These are phyloP conservation scores for Fagopyrum tataricum DNA, from an alignment of 148 eudicot species.

Conservation along the genomic window DNA sequence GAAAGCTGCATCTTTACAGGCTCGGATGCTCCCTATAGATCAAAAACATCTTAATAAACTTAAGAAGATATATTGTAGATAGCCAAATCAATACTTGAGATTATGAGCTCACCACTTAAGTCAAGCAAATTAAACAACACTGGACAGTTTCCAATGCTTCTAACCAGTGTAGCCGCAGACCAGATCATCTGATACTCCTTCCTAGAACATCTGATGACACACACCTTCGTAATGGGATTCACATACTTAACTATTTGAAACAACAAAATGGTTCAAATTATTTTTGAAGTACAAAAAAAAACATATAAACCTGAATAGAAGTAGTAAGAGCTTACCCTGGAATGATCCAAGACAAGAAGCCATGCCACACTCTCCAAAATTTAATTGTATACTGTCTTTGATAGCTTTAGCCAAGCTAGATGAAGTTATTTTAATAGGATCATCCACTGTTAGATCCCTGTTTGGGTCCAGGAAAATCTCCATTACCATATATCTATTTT, in stretches of 20 bases:
- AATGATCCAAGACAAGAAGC: conserved; percentile 76
- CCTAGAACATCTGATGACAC: conserved; percentile 77
- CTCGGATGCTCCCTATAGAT: conserved; percentile 61
- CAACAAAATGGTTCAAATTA: neutral
- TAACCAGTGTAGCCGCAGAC: conserved; percentile 76
- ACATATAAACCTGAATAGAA: neutral
- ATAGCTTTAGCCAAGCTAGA: conserved; percentile 62
- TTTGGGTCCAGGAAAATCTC: conserved; percentile 74
- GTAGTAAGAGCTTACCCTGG: conserved; percentile 39
- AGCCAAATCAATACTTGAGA: neutral
- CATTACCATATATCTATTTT: conserved; percentile 83
- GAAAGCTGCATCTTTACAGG: conserved; percentile 74
- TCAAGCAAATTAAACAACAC: conserved; percentile 72
- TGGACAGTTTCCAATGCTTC: conserved; percentile 60
- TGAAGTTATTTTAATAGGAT: conserved; percentile 55
- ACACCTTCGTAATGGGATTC: conserved; percentile 79
- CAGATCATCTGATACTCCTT: conserved; percentile 80
- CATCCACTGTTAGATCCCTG: conserved; percentile 41
- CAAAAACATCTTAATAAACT: neutral
- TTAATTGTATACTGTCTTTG: conserved; percentile 64
- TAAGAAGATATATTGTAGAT: neutral
- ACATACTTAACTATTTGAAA: conserved; percentile 64
- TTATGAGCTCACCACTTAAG: conserved; percentile 66
- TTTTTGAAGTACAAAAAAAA: neutral
- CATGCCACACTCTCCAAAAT: conserved; percentile 95